These are phyloP conservation scores for Omphalotus guepiniiformis DNA, from an alignment of 768 basidiomycete genomes.

Conservation along the genomic window DNA sequence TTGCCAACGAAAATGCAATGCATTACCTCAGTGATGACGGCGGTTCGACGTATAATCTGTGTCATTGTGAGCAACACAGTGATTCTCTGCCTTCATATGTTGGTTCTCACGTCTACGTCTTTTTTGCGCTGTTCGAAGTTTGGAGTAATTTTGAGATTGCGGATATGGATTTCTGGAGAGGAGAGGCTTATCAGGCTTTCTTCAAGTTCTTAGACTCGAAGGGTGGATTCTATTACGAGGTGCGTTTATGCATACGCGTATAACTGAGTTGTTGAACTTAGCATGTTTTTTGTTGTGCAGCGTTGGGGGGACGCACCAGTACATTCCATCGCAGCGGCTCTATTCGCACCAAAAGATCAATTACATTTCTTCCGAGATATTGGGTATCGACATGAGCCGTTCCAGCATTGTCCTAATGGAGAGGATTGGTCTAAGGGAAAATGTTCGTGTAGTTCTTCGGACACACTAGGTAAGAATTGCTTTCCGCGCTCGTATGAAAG, in stretches of 20 bases:
- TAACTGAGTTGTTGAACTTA: slow-evolving; percentile 29
- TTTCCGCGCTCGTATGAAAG: not conserved
- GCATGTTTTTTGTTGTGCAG: slow-evolving; percentile 33
- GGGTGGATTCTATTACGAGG: slow-evolving; percentile 72
- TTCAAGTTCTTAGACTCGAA: slow-evolving; percentile 59
- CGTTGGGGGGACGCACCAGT: slow-evolving; percentile 50
- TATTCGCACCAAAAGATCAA: slow-evolving; percentile 57
- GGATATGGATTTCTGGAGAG: slow-evolving; percentile 63
- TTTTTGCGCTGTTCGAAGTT: slow-evolving; percentile 26
- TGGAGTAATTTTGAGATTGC: slow-evolving; percentile 77
- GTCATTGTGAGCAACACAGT: slow-evolving; percentile 67
- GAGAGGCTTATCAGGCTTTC: slow-evolving; percentile 57
- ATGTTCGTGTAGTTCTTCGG: slow-evolving; percentile 1
- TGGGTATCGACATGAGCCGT: slow-evolving; percentile 49
- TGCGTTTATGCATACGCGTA: slow-evolving; percentile 31
- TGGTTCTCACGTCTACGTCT: not conserved
- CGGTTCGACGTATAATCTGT: slow-evolving; percentile 71
- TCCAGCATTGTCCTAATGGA: slow-evolving; percentile 9
- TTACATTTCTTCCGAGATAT: slow-evolving; percentile 75
- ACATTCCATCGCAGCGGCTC: slow-evolving; percentile 50
- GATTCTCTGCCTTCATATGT: slow-evolving; percentile 18
- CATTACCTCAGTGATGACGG: slow-evolving; percentile 64
- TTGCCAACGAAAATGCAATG: slow-evolving; percentile 59
- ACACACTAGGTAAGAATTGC: not conserved
- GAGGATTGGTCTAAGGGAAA: slow-evolving; percentile 4